Evolutionary conservation across 495 filamentous ascomycete species (phyloP).

Genomic region (Penicillium turbatum): DNA sequence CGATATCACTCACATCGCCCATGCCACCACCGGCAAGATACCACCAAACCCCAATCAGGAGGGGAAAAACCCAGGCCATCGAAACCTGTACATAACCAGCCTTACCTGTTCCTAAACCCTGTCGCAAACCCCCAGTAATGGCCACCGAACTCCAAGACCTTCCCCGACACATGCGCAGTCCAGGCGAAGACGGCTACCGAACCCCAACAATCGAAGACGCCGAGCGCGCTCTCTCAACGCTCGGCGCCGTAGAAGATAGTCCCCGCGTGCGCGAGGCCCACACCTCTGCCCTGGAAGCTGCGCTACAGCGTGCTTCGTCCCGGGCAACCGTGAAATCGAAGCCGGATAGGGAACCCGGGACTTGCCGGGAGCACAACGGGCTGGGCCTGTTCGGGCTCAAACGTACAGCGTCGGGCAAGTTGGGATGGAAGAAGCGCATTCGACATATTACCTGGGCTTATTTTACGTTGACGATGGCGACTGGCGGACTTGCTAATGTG

Average conservation of each 20-base stretch:
- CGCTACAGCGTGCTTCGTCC: conserved; percentile 21
- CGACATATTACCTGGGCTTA: conserved; percentile 62
- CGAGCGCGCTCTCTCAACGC: conserved; percentile 24
- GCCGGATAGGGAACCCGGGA: not conserved
- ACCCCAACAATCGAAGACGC: conserved; percentile 50
- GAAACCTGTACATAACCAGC: not conserved
- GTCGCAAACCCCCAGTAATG: conserved; percentile 10
- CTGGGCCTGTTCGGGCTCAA: not conserved
- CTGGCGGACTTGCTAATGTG: conserved; percentile 78
- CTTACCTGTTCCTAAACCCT: not conserved
- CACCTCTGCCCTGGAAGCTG: conserved; percentile 30
- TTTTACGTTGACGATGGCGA: conserved; percentile 77
- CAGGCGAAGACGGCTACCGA: conserved; percentile 46
- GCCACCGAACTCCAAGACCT: conserved; percentile 19
- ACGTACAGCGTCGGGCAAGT: conserved; percentile 12
- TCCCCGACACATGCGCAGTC: conserved; percentile 38
- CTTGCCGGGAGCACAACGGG: conserved; percentile 12
- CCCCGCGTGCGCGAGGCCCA: conserved; percentile 28
- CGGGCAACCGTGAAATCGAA: conserved; percentile 14
- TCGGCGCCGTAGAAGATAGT: conserved; percentile 4
- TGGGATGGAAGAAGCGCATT: conserved; percentile 47
- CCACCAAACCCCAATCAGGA: not conserved
- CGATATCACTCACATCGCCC: not conserved
- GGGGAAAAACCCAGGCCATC: not conserved
- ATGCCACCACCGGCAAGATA: not conserved